phyloP scores from a whole-genome alignment of 2,329 filamentous ascomycete genomes.

The Fusarium sp. region DNA sequence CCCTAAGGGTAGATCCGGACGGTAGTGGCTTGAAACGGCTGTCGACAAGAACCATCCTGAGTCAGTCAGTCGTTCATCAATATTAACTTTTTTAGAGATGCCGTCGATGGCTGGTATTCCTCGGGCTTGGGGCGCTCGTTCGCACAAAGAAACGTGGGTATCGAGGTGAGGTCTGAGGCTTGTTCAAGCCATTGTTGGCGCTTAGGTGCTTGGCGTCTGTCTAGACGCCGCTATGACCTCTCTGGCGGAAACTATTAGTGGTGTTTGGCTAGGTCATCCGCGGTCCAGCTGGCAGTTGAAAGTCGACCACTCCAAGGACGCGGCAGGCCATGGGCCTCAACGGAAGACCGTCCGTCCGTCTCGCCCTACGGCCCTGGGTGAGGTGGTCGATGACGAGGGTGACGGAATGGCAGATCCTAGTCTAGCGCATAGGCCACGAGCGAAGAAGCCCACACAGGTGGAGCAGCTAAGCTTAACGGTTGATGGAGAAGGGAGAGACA shows the following conservation, averaged over 20 bases:
- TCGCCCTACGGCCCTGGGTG: not conserved
- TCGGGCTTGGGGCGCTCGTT: not conserved
- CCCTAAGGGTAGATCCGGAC: not conserved
- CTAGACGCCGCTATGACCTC: constrained; percentile 22
- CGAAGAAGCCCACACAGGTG: not conserved
- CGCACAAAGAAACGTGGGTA: not conserved
- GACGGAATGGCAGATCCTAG: not conserved
- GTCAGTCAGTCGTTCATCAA: not conserved
- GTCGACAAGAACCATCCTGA: constrained; percentile 5
- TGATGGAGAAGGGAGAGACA: not conserved
- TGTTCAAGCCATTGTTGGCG: constrained; percentile 3
- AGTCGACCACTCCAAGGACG: not conserved
- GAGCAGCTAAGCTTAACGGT: not conserved
- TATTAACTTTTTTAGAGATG: not conserved
- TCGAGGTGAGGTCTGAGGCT: not conserved
- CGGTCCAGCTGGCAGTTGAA: not conserved
- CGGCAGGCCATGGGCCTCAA: not conserved
- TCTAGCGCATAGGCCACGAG: not conserved
- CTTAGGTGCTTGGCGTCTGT: not conserved
- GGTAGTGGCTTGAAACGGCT: constrained; percentile 14
- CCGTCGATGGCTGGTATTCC: not conserved
- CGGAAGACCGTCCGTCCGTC: not conserved
- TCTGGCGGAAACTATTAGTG: not conserved
- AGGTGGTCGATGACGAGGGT: not conserved
- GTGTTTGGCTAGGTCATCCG: not conserved